phyloP scores from a whole-genome alignment of 1,284 basidiomycete species.

The Cutaneotrichosporon cyanovorans region DNA sequence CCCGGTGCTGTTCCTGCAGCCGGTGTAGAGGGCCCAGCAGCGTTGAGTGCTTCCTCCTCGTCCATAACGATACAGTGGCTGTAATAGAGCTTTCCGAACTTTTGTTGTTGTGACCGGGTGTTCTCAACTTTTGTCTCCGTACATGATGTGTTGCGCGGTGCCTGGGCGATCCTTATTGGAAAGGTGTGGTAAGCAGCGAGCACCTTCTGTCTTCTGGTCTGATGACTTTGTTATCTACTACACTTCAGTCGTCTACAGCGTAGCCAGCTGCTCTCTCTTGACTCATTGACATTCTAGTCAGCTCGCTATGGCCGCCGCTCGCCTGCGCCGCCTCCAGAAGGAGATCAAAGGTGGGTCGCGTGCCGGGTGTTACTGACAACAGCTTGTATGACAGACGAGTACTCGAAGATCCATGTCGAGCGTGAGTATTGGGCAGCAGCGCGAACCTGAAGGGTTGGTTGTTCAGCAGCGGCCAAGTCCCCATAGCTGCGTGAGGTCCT shows the following conservation, averaged over 20 bases:
- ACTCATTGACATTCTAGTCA: background rate
- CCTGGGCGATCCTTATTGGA: too few species aligned
- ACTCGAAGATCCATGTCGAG: conserved; percentile 73
- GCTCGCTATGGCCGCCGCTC: conserved; percentile 57
- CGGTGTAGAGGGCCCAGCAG: background rate
- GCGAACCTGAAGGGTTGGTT: background rate
- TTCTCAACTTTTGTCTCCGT: too few species aligned
- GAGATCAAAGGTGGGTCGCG: conserved; percentile 64
- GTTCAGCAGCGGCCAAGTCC: too few species aligned
- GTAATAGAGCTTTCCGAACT: too few species aligned
- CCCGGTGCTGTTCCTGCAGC: background rate
- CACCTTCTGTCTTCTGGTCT: background rate
- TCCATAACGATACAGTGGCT: conserved; percentile 1
- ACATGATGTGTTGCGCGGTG: too few species aligned
- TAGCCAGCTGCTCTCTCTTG: too few species aligned
- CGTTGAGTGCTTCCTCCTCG: background rate
- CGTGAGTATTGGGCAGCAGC: conserved; percentile 23
- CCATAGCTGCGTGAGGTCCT: too few species aligned
- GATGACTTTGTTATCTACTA: too few species aligned
- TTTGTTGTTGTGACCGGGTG: too few species aligned
- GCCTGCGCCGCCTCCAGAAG: conserved; percentile 82
- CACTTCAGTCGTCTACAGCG: too few species aligned
- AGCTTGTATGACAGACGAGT: conserved; percentile 57
- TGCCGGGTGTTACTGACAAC: background rate
- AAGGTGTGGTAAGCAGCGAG: background rate